These are phyloP conservation scores for Tuber magnatum DNA, from an alignment of 495 filamentous ascomycete genomes.

Conservation along the genomic window DNA sequence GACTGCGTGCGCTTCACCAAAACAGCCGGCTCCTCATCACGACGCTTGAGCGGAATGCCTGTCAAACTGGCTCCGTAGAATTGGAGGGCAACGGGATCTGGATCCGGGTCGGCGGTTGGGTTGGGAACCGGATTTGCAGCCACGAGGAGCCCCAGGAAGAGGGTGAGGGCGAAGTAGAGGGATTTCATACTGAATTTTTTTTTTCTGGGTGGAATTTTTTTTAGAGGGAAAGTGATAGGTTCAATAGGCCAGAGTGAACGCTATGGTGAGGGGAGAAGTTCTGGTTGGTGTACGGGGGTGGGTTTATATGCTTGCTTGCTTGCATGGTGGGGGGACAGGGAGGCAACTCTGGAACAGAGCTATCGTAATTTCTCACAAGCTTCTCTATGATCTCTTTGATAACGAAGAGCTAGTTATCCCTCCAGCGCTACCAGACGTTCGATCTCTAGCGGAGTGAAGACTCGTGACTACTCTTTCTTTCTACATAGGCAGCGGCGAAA, in stretches of 20 bases:
- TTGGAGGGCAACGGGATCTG: constrained; percentile 24
- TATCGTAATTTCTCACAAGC: background rate
- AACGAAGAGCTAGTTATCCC: background rate
- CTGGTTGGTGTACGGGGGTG: background rate
- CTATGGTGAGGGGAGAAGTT: background rate
- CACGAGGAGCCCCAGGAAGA: constrained; percentile 14
- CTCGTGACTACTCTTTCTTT: background rate
- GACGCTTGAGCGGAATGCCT: constrained; percentile 15
- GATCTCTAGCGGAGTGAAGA: background rate
- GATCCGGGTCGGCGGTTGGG: constrained; percentile 12
- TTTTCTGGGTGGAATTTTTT: background rate
- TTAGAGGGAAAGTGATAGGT: background rate
- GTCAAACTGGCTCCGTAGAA: constrained; percentile 27
- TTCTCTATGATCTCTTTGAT: background rate
- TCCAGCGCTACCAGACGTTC: background rate
- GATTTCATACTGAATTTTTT: constrained; percentile 12
- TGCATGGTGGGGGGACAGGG: background rate
- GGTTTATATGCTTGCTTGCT: background rate
- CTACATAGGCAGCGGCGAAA: background rate
- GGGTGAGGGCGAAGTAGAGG: background rate
- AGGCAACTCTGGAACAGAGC: background rate
- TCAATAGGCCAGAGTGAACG: background rate
- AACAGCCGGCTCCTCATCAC: background rate
- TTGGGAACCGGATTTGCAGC: constrained; percentile 14
- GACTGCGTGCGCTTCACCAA: constrained; percentile 26